A percentile compares a stretch with the other conserved stretches of the same genome.
Evolutionary conservation across 805 yeast species (phyloP).

Genomic region (Scheffersomyces stipitis): DNA sequence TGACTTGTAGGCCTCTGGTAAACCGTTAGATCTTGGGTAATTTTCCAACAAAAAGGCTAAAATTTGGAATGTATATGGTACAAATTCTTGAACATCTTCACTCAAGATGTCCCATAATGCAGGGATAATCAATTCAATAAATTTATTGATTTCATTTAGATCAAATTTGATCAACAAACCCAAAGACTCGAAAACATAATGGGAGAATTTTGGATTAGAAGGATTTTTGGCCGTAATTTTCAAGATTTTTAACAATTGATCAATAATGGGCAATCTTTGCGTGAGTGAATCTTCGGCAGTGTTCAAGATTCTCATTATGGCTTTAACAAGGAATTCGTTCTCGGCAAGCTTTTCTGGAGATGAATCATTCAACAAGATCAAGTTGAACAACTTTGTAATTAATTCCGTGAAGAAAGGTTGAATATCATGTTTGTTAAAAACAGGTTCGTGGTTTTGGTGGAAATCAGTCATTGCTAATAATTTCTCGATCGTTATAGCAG

Average conservation of each 20-base stretch:
- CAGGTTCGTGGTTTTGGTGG: conserved; percentile 47
- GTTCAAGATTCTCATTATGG: conserved; percentile 77
- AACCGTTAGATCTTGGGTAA: conserved; percentile 44
- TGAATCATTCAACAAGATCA: conserved; percentile 51
- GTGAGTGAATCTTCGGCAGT: conserved; percentile 68
- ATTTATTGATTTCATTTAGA: conserved; percentile 23
- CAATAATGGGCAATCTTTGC: conserved; percentile 49
- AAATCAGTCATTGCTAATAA: conserved; percentile 73
- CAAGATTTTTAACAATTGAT: conserved; percentile 69
- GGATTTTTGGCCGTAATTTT: conserved; percentile 81
- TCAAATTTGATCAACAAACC: conserved; percentile 67
- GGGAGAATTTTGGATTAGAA: conserved; percentile 91
- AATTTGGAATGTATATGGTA: conserved; percentile 91
- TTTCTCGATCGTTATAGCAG: conserved; percentile 90
- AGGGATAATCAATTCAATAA: conserved; percentile 62
- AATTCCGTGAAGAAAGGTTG: conserved; percentile 57
- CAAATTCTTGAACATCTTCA: conserved; percentile 88
- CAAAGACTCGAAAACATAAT: conserved; percentile 85
- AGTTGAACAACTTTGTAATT: conserved; percentile 61
- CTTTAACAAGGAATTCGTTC: conserved; percentile 89
- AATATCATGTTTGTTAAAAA: conserved; percentile 75
- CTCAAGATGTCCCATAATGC: conserved; percentile 65
- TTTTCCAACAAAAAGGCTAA: conserved; percentile 73
- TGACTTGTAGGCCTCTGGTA: conserved; percentile 66
- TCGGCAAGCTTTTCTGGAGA: conserved; percentile 92